Evolutionary conservation across 1,139 yeast species (phyloP), one percentile per base, ranked within the genome.

Genomic region (Debaryomyces sp.): DNA sequence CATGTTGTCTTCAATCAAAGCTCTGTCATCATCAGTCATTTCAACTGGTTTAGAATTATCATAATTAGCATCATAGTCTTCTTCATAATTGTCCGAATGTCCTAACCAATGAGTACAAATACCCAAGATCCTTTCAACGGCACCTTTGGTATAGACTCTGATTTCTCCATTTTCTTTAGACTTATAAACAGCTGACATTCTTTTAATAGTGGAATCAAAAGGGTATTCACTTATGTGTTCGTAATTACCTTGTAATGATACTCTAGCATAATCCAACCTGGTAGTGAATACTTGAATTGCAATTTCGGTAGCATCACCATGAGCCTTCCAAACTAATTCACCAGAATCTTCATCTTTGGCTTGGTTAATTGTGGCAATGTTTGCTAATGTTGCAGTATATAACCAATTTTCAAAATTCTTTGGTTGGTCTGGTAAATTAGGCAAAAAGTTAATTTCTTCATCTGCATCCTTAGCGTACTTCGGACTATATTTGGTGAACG

Each of bases 241-340:
- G 21, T 68, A 67, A 9, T 53, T 50, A 3, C 68, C 66, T 1
- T 60, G 60, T 5, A 47, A 37, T 9, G 27, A 17, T 7, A 71
- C 70, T 56, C 89, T 75, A 8, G 72, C 71, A 59, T 66, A 77
- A 26, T 77, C 79, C 41, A 84, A 65, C 54, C 94, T 75, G 35
- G 81, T 68, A 15, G 82, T 78, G 62, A 87, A 87, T 0, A 88
- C 91, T 60, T 87, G 89, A 53, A 88, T 84, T 12, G 96, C 94
- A 59, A 86, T 82, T 67, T 88, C 96, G 3, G 96, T 88, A 34
- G 96, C 91, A 62, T 88, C 96, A 47, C 95, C 96, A 59, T 84
- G 85, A 13, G 89, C 90, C 57, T 81, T 82, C 94, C 95, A 88
- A 15, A 54, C 66, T 34, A 60, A 49, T 41, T 68, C 74, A 6